These are phyloP conservation scores for Boletus rufocinnamomeus DNA, from an alignment of 768 basidiomycete species.

Conservation along the genomic window DNA sequence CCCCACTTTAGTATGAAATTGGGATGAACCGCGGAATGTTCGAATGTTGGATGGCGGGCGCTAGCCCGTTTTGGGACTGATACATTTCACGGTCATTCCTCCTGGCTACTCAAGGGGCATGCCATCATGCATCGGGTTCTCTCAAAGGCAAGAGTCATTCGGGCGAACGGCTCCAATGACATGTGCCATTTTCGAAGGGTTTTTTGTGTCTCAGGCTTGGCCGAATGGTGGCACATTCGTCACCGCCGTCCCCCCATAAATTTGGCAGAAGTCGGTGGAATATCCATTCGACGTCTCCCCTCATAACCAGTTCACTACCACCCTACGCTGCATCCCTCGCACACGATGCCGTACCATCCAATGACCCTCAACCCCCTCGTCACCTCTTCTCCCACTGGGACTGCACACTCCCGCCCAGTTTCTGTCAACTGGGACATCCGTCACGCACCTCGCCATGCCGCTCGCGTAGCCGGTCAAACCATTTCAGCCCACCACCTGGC, in stretches of 20 bases:
- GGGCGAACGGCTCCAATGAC: slow-evolving; percentile 10
- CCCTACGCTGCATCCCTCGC: slow-evolving; percentile 5
- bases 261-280: background rate
- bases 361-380: slow-evolving; percentile 24
- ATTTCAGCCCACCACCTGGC: slow-evolving; percentile 32
- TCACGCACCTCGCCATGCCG: slow-evolving; percentile 36
- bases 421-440: slow-evolving; percentile 54
- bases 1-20: background rate
- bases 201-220: background rate
- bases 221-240: slow-evolving; percentile 1
- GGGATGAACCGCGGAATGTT: background rate
- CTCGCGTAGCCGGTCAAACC: slow-evolving; percentile 12
- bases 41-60: slow-evolving; percentile 11
- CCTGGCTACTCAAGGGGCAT: background rate
- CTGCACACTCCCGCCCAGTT: slow-evolving; percentile 11
- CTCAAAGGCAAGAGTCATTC: slow-evolving; percentile 21
- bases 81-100: background rate
- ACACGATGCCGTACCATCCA: slow-evolving; percentile 18
- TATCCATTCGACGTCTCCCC: background rate
- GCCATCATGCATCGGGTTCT: background rate
- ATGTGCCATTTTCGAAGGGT: background rate
- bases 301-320: background rate
- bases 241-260: slow-evolving; percentile 20
- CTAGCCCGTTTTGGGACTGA: slow-evolving; percentile 5
- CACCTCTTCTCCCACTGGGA: slow-evolving; percentile 12